Evolutionary conservation across 257 asterid genomes (phyloP), one percentile per base, ranked within the genome.

Genomic region (Nicotiana benthamiana): DNA sequence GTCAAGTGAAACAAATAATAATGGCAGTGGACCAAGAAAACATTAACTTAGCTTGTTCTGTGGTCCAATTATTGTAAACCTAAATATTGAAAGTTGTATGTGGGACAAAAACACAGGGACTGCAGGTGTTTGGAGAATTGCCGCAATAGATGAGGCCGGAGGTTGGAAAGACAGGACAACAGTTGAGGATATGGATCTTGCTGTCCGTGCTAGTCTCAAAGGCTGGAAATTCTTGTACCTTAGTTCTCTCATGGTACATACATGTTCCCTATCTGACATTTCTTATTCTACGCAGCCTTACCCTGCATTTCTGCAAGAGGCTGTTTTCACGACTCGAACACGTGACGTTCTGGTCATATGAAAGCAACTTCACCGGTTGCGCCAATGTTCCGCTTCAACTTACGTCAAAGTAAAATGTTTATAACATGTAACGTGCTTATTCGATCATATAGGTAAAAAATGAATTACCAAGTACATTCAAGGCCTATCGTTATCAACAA

Each of bases 101-200:
- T 60, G 48, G 46, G 20, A n/a, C 16, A n/a, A 74, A 62, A 79
- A 79, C 20, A 63, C 79, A 82, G 98, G 98, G 67, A 95, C 99
- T 24, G 99, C 99, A 56, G 99, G 99, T 77, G 97, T 95, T 32
- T 93, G 99, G 99, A 90, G 99, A 85, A 77, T 92, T 13, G 89
- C 98, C 3, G 99, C 99, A 2, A 89, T 95, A 16, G 93, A 93
- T 2, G 98, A 95, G 91, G 99, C 99, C 4, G 99, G 98, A 46
- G 99, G 99, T 63, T 95, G 99, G 99, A 95, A 95, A 68, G 97
- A 91, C 40, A 90, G 98, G 54, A 95, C 99, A 2, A 95, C 99
- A 0, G 98, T 95, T 0, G 99, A 95, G 86, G 99, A 95, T 75
- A 95, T 95, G 99, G 99, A 95, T 84, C 90, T 95, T 40, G 98